These are phyloP conservation scores for Exidia glandulosa DNA, from an alignment of 768 basidiomycete genomes.

Conservation along the genomic window DNA sequence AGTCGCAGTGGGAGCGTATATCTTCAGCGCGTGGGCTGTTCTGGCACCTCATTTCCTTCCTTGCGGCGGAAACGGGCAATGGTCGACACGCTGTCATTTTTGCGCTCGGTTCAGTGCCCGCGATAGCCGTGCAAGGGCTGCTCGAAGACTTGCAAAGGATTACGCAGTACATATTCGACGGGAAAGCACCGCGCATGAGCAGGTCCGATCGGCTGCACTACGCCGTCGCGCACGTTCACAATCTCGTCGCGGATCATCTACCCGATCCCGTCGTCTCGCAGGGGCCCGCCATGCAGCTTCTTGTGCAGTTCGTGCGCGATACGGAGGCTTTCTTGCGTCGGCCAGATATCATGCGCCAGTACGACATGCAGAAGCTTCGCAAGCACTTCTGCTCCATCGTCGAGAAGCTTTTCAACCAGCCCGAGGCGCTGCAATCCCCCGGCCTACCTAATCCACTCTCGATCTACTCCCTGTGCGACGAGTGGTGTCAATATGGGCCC, in stretches of 20 bases:
- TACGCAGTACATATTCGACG: constrained; percentile 77
- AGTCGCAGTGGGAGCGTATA: constrained; percentile 73
- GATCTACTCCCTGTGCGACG: constrained; percentile 78
- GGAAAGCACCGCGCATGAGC: constrained; percentile 51
- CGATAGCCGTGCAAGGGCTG: constrained; percentile 63
- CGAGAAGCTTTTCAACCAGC: constrained; percentile 72
- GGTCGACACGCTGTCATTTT: constrained; percentile 82
- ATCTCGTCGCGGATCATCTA: constrained; percentile 68
- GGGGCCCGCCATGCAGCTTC: constrained; percentile 62
- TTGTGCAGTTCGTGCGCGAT: constrained; percentile 78
- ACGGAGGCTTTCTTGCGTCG: constrained; percentile 70
- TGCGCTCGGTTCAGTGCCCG: constrained; percentile 80
- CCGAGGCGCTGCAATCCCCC: constrained; percentile 56
- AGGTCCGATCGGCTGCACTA: constrained; percentile 73
- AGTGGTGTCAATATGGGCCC: constrained; percentile 84
- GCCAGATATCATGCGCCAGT: constrained; percentile 62
- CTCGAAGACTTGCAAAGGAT: constrained; percentile 76
- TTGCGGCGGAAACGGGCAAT: constrained; percentile 72
- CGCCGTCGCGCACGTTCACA: constrained; percentile 81
- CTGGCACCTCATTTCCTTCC: constrained; percentile 73
- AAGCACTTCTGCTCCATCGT: constrained; percentile 87
- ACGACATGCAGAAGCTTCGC: constrained; percentile 66
- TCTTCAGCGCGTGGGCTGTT: constrained; percentile 77
- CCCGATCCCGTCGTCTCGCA: constrained; percentile 59
- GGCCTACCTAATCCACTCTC: constrained; percentile 67